Base-by-base conservation (phyloP, 306 rosid species). In the Rubus idaeus region DNA sequence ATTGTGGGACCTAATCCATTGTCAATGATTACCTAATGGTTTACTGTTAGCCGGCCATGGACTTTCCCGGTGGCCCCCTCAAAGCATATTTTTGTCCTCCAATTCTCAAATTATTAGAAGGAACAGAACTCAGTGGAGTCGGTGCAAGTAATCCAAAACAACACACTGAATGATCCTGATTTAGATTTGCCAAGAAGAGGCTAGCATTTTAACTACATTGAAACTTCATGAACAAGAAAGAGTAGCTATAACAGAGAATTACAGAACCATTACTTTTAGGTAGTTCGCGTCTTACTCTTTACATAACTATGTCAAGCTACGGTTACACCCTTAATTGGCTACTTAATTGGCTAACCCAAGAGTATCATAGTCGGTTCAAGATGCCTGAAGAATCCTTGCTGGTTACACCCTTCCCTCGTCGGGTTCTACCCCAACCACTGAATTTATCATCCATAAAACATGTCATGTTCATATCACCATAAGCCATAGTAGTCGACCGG, bases 211-310 rank as follows among this genome's bases (percentile, higher is more conserved):
- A 63, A 63, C 68, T 39, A 5, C 77, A 37, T 21, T 58, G 23
- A 51, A 37, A 39, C 18, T 39, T 68, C 5, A 40, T 11, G 46
- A 57, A 77, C 56, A 23, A 30, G 17, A 44, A 12, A 44, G 37
- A 70, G 11, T 51, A n/a, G 71, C 77, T 71, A 62, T 41, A 78
- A 61, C 56, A 78, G 12, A 66, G 47, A 63, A 58, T 30, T 11
- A 58, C 56, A 63, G 39, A 47, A n/a, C 16, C 26, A 68, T 60
- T 5, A 50, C 26, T 75, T n/a, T 30, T 55, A 18, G 61, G 17
- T 35, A 71, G 35, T 41, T 71, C 35, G 52, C 61, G 11, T 21
- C 56, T 44, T n/a, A 37, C 46, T 79, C 41, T 47, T 63, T 35
- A 16, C 41, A n/a, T 3, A 56, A 47, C 8, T 12, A 58, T 58